A percentile compares a stretch with the other conserved stretches of the same genome.
These are phyloP conservation scores for Sphagnum contortum DNA, from an alignment of 225 moss, liverwort and hornwort genomes.

Conservation along the genomic window DNA sequence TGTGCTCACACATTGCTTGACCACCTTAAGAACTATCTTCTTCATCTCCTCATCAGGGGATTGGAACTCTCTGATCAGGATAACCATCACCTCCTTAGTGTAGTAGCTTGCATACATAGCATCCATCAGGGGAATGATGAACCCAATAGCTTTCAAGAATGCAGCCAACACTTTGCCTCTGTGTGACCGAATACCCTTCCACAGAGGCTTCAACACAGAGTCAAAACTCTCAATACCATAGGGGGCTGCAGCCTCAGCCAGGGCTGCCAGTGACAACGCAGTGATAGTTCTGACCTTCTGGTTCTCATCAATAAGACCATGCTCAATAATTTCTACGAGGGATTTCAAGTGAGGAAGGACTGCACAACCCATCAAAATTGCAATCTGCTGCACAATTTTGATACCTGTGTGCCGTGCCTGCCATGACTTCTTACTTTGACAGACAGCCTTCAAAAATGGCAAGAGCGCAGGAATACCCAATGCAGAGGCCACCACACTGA, in stretches of 20 bases:
- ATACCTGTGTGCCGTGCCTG: constrained; percentile 99
- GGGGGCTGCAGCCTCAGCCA: constrained; percentile 97
- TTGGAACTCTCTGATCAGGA: constrained; percentile 94
- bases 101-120: constrained; percentile 97
- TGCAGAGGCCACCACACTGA: constrained; percentile 97
- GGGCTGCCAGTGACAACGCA: constrained; percentile 85
- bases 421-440: constrained; percentile 99
- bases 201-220: constrained; percentile 92
- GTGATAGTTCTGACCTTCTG: constrained; percentile 98
- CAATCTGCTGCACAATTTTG: constrained; percentile 99
- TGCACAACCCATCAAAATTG: constrained; percentile 98
- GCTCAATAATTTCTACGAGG: constrained; percentile 97
- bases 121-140: constrained; percentile 99
- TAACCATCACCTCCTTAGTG: constrained; percentile 99
- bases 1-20: constrained; percentile 97
- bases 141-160: constrained; percentile 95
- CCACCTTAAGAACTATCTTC: constrained; percentile 98
- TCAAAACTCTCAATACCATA: constrained; percentile 99
- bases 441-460: constrained; percentile 94
- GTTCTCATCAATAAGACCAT: constrained; percentile 94
- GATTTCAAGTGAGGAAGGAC: constrained; percentile 97
- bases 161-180: constrained; percentile 97
- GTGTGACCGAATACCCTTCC: constrained; percentile 99
- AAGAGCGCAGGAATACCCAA: constrained; percentile 94
- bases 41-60: constrained; percentile 99